Percentiles rank a stretch among this genome's conserved stretches.
These are phyloP conservation scores for Boletus reticuloceps DNA, from an alignment of 768 basidiomycete genomes.

Conservation along the genomic window DNA sequence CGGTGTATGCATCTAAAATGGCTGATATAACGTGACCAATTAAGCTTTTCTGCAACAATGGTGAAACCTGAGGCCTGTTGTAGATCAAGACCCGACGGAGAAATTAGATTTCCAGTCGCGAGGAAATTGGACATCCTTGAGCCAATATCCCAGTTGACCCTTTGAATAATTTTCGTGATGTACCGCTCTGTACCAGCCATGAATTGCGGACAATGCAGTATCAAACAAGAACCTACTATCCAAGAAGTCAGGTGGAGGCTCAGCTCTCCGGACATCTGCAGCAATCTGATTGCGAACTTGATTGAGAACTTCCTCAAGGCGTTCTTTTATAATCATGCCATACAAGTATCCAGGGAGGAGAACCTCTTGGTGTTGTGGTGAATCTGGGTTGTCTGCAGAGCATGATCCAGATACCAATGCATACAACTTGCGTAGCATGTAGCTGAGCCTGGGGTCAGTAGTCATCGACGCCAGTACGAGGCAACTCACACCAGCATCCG, in stretches of 20 bases:
- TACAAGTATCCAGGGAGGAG: conserved; percentile 90
- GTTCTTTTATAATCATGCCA: conserved; percentile 97
- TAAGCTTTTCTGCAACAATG: conserved; percentile 97
- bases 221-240: conserved; percentile 57
- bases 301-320: conserved; percentile 85
- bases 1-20: conserved; percentile 98
- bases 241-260: conserved; percentile 77
- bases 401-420: conserved; percentile 87
- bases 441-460: conserved; percentile 47
- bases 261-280: conserved; percentile 73
- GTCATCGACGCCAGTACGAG: not conserved
- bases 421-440: conserved; percentile 96
- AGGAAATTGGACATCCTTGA: conserved; percentile 89
- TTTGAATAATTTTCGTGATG: conserved; percentile 67
- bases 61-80: conserved; percentile 99
- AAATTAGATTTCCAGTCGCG: conserved; percentile 94
- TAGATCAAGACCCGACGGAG: conserved; percentile 92
- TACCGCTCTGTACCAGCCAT: conserved; percentile 60
- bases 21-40: conserved; percentile 97
- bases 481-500: conserved; percentile 76
- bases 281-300: conserved; percentile 67
- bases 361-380: conserved; percentile 97
- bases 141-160: conserved; percentile 91
- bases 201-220: conserved; percentile 1
- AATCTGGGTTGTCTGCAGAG: conserved; percentile 96